phyloP scores from a whole-genome alignment of 345 rosid genomes.

The Mallotus nudiflorus region DNA sequence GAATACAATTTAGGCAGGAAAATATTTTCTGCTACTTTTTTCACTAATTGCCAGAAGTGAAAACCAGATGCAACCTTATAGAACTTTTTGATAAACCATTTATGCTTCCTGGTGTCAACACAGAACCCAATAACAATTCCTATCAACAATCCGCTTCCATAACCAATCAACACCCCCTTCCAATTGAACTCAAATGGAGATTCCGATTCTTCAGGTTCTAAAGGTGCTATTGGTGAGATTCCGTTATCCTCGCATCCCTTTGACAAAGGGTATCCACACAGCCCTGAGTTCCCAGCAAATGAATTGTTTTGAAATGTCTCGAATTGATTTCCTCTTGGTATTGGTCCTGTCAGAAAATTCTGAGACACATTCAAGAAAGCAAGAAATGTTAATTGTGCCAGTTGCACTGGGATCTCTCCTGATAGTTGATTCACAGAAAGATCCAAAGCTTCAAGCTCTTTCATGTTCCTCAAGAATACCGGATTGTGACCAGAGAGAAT shows the following conservation, averaged over 20 bases:
- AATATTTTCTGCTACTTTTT: too few relatives aligned
- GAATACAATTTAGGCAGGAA: too few relatives aligned
- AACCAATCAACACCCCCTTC: neutral
- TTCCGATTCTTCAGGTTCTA: neutral
- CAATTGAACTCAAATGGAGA: too few relatives aligned
- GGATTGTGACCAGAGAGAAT: slow-evolving; percentile 8
- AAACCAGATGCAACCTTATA: too few relatives aligned
- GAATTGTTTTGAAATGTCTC: neutral
- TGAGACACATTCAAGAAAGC: slow-evolving; percentile 12
- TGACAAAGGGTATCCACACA: slow-evolving; percentile 3
- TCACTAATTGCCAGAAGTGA: too few relatives aligned
- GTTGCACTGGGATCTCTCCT: slow-evolving; percentile 15
- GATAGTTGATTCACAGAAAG: neutral
- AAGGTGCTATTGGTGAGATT: neutral
- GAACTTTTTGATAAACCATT: too few relatives aligned
- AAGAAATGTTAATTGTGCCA: slow-evolving; percentile 3
- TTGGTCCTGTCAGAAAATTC: neutral
- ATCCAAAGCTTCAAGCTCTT: slow-evolving; percentile 17
- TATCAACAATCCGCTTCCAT: neutral
- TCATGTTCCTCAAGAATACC: neutral
- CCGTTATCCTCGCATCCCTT: neutral
- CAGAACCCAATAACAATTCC: too few relatives aligned
- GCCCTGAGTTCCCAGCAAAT: neutral
- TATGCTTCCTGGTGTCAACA: too few relatives aligned
- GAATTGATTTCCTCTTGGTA: neutral